Evolutionary conservation across 371 early-diverging fungal genomes (phyloP).

Genomic region (Parasitella parasitica): DNA sequence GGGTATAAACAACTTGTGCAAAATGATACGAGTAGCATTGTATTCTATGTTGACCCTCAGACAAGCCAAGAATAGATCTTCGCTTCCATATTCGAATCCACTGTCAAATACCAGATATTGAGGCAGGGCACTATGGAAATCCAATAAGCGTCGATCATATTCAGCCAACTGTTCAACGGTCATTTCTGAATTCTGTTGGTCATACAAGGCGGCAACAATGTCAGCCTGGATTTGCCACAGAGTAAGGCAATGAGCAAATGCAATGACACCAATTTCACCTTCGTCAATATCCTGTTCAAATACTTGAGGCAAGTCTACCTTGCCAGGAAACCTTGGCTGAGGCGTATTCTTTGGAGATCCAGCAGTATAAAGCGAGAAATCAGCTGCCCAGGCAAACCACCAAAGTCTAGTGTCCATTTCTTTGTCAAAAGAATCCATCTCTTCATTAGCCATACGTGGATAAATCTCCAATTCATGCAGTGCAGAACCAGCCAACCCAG

Average conservation of each 20-base stretch:
- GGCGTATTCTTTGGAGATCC: slow-evolving; percentile 32
- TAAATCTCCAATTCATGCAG: slow-evolving; percentile 29
- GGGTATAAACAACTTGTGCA: slow-evolving; percentile 41
- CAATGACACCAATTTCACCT: slow-evolving; percentile 27
- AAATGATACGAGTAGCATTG: slow-evolving; percentile 40
- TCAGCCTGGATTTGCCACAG: slow-evolving; percentile 32
- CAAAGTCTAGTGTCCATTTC: slow-evolving; percentile 43
- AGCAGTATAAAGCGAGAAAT: slow-evolving; percentile 31
- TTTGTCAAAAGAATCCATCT: slow-evolving; percentile 25
- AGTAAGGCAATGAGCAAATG: slow-evolving; percentile 19
- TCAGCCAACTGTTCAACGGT: slow-evolving; percentile 25
- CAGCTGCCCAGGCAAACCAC: slow-evolving; percentile 41
- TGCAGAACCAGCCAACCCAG: slow-evolving; percentile 31
- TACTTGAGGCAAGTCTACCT: slow-evolving; percentile 30
- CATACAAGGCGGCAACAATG: slow-evolving; percentile 26
- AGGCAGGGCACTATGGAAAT: slow-evolving; percentile 23
- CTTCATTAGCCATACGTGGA: slow-evolving; percentile 26
- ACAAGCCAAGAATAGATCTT: slow-evolving; percentile 32
- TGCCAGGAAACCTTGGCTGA: slow-evolving; percentile 19
- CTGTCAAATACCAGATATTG: slow-evolving; percentile 28
- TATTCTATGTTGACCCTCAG: slow-evolving; percentile 38
- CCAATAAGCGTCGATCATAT: slow-evolving; percentile 21
- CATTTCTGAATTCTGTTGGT: slow-evolving; percentile 19
- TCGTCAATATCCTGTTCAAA: slow-evolving; percentile 42
- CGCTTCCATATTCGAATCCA: slow-evolving; percentile 35